Percentiles rank a stretch among this genome's conserved stretches.
Evolutionary conservation across 2,329 filamentous ascomycete species (phyloP).

Genomic region (Penicillium sclerotigenum): DNA sequence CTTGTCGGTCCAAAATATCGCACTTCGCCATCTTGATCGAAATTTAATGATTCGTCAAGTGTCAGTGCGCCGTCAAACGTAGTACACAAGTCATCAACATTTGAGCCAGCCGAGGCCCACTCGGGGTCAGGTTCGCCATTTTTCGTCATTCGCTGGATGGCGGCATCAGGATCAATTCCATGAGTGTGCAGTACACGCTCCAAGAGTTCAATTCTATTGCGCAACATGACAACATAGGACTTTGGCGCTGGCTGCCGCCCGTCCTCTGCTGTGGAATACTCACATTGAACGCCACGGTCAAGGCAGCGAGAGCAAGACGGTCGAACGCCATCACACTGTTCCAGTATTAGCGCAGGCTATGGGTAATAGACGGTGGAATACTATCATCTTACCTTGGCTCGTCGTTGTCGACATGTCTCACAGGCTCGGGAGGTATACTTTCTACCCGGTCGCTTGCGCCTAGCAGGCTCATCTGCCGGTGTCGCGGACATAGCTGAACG

Average conservation of each 20-base stretch:
- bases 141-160: constrained; percentile 16
- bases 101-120: not conserved
- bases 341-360: not conserved
- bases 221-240: constrained; percentile 36
- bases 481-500: constrained; percentile 4
- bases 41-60: constrained; percentile 37
- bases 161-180: constrained; percentile 31
- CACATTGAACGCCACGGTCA: constrained; percentile 30
- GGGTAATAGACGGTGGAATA: not conserved
- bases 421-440: constrained; percentile 35
- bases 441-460: constrained; percentile 17
- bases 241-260: constrained; percentile 36
- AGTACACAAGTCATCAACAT: constrained; percentile 21
- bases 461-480: constrained; percentile 11
- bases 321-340: constrained; percentile 34
- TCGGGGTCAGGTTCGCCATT: not conserved
- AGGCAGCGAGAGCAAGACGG: constrained; percentile 36
- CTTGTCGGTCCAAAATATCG: constrained; percentile 40
- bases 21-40: constrained; percentile 36
- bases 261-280: constrained; percentile 33
- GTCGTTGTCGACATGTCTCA: constrained; percentile 38
- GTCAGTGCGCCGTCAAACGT: constrained; percentile 34
- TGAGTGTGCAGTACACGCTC: constrained; percentile 30
- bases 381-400: constrained; percentile 32
- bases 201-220: constrained; percentile 32